Evolutionary conservation across 139 green algal genomes (phyloP), one percentile per base, ranked within the genome.

Genomic region (Chlamydomonas sphaeroides): DNA sequence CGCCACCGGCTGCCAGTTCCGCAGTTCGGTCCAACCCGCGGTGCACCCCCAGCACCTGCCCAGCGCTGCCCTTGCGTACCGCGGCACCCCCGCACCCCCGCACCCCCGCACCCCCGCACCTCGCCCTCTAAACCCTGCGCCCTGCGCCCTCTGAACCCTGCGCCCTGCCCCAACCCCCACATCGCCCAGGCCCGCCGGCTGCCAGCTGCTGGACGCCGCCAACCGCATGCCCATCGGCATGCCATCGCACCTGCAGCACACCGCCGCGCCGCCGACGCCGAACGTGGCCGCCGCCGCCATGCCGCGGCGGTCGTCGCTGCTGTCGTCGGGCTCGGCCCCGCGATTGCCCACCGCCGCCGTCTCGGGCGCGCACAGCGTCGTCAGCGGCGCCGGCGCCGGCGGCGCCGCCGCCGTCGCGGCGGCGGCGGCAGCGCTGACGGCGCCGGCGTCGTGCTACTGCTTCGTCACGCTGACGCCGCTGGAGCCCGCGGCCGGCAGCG

Each of bases 161-260:
- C n/a, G n/a, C n/a, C n/a, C n/a, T n/a, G n/a, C n/a, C n/a, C n/a
- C n/a, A n/a, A n/a, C n/a, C n/a, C n/a, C n/a, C n/a, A n/a, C n/a
- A n/a, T n/a, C 25, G 4, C 53, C 11, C 75, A 73, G 76, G 42
- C n/a, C 62, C 32, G 76, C 76, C 21, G 65, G 74, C 65, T 65
- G 33, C 33, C 76, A 83, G 63, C 33, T 83, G 23, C 42, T 83
- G 45, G 76, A 83, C 48, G 62, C 76, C 14, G 76, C 76, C 10
- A 39, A 28, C 18, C 42, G 48, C 32, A 73, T 83, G 76, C 76
- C 76, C 0, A 63, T 83, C 45, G 76, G 76, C 63, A 53, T 83
- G 6, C 76, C 76, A 8, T 45, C 49, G 20, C 45, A 83, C 25
- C 23, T 53, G 35, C 53, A 6, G 68, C 15, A 15, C 6, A 14